Evolutionary conservation across 306 rosid species (phyloP).

Genomic region (Pueraria montana): DNA sequence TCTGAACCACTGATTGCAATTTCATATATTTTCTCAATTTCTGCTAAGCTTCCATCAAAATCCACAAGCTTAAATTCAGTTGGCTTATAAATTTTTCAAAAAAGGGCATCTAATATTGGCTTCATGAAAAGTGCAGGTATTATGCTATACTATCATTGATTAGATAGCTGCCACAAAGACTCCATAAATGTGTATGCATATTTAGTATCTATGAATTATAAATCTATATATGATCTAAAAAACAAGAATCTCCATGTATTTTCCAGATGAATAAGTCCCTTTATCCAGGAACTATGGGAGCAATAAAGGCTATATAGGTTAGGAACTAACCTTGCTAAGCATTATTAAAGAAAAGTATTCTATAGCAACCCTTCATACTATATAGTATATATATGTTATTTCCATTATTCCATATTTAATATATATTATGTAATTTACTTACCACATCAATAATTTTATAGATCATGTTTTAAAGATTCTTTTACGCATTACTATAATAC

Average conservation of each 20-base stretch:
- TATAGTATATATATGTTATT: conserved; percentile 9
- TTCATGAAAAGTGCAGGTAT: conserved; percentile 61
- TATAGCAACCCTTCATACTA: conserved; percentile 3
- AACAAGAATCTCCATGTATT: conserved; percentile 21
- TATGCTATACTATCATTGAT: conserved; percentile 39
- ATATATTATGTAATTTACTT: conserved; percentile 3
- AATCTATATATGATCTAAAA: conserved; percentile 25
- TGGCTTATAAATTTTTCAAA: conserved; percentile 56
- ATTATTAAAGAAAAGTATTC: background rate
- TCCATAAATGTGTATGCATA: conserved; percentile 14
- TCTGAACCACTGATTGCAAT: conserved; percentile 85
- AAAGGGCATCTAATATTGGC: conserved; percentile 59
- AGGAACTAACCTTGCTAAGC: conserved; percentile 21
- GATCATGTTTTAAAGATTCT: conserved; percentile 4
- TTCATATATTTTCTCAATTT: conserved; percentile 86
- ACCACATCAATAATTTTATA: background rate
- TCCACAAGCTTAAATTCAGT: conserved; percentile 79
- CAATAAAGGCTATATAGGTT: conserved; percentile 5
- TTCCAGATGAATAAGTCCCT: conserved; percentile 25
- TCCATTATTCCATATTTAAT: conserved; percentile 7
- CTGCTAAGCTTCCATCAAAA: conserved; percentile 98
- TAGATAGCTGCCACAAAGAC: conserved; percentile 38
- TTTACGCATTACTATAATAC: background rate
- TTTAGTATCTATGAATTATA: conserved; percentile 29
- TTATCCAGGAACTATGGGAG: conserved; percentile 21